Percentiles rank a stretch among this genome's conserved stretches.
These are phyloP conservation scores for Pleurotus salmoneostramineus DNA, from an alignment of 768 basidiomycete species.

Conservation along the genomic window DNA sequence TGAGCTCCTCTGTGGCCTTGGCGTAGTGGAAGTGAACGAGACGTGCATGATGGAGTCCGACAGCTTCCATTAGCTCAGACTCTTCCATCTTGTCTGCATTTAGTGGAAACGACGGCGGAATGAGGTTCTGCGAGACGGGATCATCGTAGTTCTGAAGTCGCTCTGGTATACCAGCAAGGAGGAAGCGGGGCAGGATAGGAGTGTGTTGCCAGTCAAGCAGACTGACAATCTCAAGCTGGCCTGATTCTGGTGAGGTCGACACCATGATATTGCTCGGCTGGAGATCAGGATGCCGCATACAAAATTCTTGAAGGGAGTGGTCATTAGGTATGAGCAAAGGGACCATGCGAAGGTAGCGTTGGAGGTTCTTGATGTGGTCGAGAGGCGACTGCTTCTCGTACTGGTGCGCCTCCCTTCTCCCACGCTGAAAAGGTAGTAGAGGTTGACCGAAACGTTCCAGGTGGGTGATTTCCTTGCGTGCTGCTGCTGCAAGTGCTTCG, in stretches of 20 bases:
- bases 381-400: slow-evolving; percentile 38
- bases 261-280: slow-evolving; percentile 47
- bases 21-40: slow-evolving; percentile 49
- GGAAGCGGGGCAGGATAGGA: slow-evolving; percentile 48
- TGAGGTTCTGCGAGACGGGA: slow-evolving; percentile 29
- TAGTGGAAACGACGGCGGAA: slow-evolving; percentile 37
- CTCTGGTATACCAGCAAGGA: slow-evolving; percentile 40
- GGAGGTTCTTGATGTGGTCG: slow-evolving; percentile 44
- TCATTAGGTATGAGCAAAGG: slow-evolving; percentile 41
- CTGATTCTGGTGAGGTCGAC: slow-evolving; percentile 39
- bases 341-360: slow-evolving; percentile 44
- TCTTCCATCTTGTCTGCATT: slow-evolving; percentile 37
- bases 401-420: slow-evolving; percentile 39
- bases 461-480: slow-evolving; percentile 46
- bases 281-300: slow-evolving; percentile 54
- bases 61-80: slow-evolving; percentile 24
- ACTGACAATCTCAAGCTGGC: slow-evolving; percentile 30
- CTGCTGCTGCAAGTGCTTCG: slow-evolving; percentile 36
- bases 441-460: slow-evolving; percentile 44
- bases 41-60: slow-evolving; percentile 37
- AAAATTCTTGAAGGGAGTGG: slow-evolving; percentile 33
- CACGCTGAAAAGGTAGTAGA: slow-evolving; percentile 35
- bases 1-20: slow-evolving; percentile 38
- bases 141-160: slow-evolving; percentile 46
- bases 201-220: slow-evolving; percentile 56